phyloP scores from a whole-genome alignment of 2,329 filamentous ascomycete genomes.

The Raffaelea albimanens region DNA sequence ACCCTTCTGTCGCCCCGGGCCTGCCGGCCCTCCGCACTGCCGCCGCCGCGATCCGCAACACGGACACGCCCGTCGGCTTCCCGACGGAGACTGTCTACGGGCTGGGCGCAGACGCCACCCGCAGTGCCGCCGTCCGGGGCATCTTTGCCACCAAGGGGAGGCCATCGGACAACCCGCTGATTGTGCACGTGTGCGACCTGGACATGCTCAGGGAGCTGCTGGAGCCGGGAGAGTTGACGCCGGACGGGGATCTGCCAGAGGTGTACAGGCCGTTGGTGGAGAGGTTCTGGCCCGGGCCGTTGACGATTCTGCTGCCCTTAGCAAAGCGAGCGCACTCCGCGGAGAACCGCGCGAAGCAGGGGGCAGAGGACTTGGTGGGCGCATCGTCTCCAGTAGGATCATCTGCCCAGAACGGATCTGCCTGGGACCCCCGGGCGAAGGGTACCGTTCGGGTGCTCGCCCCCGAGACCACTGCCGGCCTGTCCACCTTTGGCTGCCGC shows the following conservation, averaged over 20 bases:
- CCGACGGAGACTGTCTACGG: conserved; percentile 98
- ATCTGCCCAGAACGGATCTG: too few relatives aligned
- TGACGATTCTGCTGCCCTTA: conserved; percentile 83
- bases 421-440: too few relatives aligned
- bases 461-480: conserved; percentile 81
- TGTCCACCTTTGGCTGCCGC: conserved; percentile 77
- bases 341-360: too few relatives aligned
- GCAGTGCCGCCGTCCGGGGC: conserved; percentile 72
- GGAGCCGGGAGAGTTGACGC: neutral
- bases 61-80: conserved; percentile 76
- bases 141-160: conserved; percentile 88
- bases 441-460: conserved; percentile 59
- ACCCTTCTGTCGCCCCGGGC: conserved; percentile 16
- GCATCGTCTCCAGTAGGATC: too few relatives aligned
- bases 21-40: conserved; percentile 48
- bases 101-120: conserved; percentile 88
- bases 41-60: conserved; percentile 53
- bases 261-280: conserved; percentile 73
- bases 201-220: conserved; percentile 62
- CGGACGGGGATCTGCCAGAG: conserved; percentile 45
- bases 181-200: conserved; percentile 81
- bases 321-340: conserved; percentile 32
- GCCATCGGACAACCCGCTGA: conserved; percentile 90
- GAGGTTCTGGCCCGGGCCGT: conserved; percentile 86
- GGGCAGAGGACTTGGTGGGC: too few relatives aligned